A percentile compares a stretch with the other conserved stretches of the same genome.
Evolutionary conservation across 345 rosid genomes (phyloP).

Genomic region (Lumnitzera racemosa): DNA sequence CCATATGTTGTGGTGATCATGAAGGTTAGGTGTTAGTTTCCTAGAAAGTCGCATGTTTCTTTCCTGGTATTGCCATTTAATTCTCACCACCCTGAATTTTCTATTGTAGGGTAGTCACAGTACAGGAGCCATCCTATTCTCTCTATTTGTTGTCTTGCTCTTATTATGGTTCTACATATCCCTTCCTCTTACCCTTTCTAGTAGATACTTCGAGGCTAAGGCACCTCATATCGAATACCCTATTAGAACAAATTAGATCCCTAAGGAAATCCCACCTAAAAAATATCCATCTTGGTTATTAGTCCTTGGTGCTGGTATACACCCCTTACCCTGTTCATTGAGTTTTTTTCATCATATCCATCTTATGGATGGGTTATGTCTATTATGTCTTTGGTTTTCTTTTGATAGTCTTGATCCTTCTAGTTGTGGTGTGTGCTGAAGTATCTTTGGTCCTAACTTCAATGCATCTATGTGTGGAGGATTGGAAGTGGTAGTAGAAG

Average conservation of each 20-base stretch:
- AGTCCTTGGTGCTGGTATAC: conserved; percentile 21
- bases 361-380: conserved; percentile 23
- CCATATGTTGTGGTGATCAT: conserved; percentile 17
- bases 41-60: conserved; percentile 19
- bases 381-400: conserved; percentile 24
- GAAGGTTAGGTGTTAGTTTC: conserved; percentile 18
- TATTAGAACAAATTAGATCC: conserved; percentile 19
- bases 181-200: conserved; percentile 19
- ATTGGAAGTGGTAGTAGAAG: conserved; percentile 27
- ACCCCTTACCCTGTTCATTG: conserved; percentile 22
- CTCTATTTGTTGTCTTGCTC: conserved; percentile 18
- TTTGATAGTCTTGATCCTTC: conserved; percentile 17
- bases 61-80: conserved; percentile 20
- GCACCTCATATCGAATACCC: conserved; percentile 22
- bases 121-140: conserved; percentile 21
- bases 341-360: conserved; percentile 23
- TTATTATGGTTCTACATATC: conserved; percentile 25
- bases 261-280: conserved; percentile 21
- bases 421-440: conserved; percentile 21
- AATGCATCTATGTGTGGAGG: conserved; percentile 24
- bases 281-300: conserved; percentile 22
- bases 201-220: conserved; percentile 22
- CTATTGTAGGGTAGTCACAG: conserved; percentile 23
- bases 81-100: conserved; percentile 17
- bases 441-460: conserved; percentile 22